phyloP scores from a whole-genome alignment of 495 filamentous ascomycete species.

The Hyaloscypha variabilis region DNA sequence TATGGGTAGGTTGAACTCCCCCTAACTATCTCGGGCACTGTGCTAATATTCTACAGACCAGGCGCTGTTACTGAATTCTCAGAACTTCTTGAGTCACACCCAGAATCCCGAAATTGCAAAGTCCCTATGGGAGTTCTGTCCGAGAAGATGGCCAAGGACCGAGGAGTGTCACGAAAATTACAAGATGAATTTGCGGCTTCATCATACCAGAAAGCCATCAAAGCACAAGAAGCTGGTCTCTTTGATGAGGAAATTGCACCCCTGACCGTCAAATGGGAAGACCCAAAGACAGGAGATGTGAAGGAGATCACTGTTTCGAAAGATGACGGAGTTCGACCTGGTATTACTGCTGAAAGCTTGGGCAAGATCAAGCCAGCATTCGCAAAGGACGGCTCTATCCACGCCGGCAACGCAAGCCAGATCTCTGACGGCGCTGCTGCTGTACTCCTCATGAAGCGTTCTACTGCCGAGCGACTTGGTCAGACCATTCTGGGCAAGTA shows the following conservation, averaged over 20 bases:
- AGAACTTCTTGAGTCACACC: constrained; percentile 81
- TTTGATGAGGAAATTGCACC: constrained; percentile 95
- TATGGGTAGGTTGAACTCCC: constrained; percentile 63
- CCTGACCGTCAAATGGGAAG: constrained; percentile 77
- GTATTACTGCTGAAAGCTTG: constrained; percentile 85
- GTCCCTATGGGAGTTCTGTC: constrained; percentile 96
- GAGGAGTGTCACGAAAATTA: constrained; percentile 64
- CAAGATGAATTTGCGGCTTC: constrained; percentile 91
- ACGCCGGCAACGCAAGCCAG: constrained; percentile 94
- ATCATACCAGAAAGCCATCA: constrained; percentile 86
- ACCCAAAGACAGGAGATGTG: constrained; percentile 89
- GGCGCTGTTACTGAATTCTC: constrained; percentile 92
- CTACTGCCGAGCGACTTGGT: constrained; percentile 83
- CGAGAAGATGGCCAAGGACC: constrained; percentile 92
- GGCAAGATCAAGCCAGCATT: constrained; percentile 91
- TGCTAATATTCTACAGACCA: constrained; percentile 52
- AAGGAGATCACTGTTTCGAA: constrained; percentile 80
- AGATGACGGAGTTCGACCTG: constrained; percentile 86
- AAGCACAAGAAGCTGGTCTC: constrained; percentile 83
- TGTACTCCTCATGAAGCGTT: constrained; percentile 93
- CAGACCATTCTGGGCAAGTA: constrained; percentile 92
- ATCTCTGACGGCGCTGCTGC: constrained; percentile 96
- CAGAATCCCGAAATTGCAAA: constrained; percentile 91
- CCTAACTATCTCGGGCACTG: neutral
- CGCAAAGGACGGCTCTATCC: constrained; percentile 88